A percentile compares a stretch with the other conserved stretches of the same genome.
Evolutionary conservation across 495 filamentous ascomycete species (phyloP).

Genomic region (Lophiotrema nucula): DNA sequence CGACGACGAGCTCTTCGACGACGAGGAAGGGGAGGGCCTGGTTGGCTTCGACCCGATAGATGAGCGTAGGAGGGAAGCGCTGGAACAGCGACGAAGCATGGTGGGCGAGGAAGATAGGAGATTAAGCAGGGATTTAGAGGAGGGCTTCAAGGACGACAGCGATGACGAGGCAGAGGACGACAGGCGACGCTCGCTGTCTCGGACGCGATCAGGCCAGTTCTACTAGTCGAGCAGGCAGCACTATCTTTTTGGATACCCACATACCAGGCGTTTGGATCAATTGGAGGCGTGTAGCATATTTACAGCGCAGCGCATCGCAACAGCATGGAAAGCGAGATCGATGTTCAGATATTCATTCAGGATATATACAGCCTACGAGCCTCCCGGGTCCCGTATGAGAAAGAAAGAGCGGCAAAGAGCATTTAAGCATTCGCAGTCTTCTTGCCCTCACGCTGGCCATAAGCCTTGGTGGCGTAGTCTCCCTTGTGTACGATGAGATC

Average conservation of each 20-base stretch:
- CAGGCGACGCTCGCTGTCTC: conserved; percentile 7
- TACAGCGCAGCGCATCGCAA: not conserved
- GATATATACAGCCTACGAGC: conserved; percentile 9
- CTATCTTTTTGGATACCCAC: conserved; percentile 17
- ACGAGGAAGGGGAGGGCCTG: conserved; percentile 66
- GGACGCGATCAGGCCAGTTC: conserved; percentile 7
- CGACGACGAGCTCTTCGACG: conserved; percentile 66
- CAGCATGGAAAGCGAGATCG: too few relatives aligned
- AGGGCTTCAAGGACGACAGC: conserved; percentile 81
- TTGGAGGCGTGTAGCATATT: not conserved
- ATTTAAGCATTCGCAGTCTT: not conserved
- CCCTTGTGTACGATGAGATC: conserved; percentile 91
- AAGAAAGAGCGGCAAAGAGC: not conserved
- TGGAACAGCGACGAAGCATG: conserved; percentile 45
- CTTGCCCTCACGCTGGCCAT: conserved; percentile 73
- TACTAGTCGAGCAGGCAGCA: conserved; percentile 1
- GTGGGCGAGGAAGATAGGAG: conserved; percentile 50
- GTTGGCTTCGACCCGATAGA: conserved; percentile 56
- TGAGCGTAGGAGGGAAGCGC: conserved; percentile 49
- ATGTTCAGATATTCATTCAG: conserved; percentile 11
- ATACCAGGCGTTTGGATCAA: not conserved
- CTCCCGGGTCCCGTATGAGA: not conserved
- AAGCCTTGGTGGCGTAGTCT: conserved; percentile 94
- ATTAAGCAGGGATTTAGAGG: conserved; percentile 77
- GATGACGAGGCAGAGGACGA: conserved; percentile 59